Percentiles rank a stretch among this genome's conserved stretches.
Evolutionary conservation across 495 filamentous ascomycete species (phyloP).

Genomic region (Hyaloscypha hepaticicola): DNA sequence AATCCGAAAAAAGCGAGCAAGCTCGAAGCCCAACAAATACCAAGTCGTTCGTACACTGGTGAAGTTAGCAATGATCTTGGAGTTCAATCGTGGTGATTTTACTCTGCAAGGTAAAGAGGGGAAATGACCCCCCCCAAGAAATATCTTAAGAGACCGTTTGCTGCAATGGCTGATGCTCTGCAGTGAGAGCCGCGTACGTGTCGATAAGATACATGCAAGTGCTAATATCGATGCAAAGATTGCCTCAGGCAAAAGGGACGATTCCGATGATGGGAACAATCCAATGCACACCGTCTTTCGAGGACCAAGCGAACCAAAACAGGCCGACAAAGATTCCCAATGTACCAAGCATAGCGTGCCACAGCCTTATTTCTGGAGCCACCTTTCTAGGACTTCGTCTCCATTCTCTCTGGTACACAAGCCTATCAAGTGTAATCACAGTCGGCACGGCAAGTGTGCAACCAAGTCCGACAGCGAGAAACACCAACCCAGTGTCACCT

Average conservation of each 20-base stretch:
- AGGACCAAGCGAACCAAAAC: constrained; percentile 48
- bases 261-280: constrained; percentile 47
- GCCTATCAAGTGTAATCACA: constrained; percentile 42
- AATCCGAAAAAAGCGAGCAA: constrained; percentile 57
- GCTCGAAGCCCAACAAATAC: constrained; percentile 58
- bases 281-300: constrained; percentile 39
- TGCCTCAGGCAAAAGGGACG: constrained; percentile 64
- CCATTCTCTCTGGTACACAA: constrained; percentile 38
- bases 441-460: constrained; percentile 36
- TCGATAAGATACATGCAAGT: constrained; percentile 54
- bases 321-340: constrained; percentile 49
- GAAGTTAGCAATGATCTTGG: neutral
- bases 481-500: constrained; percentile 32
- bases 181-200: constrained; percentile 52
- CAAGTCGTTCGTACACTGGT: constrained; percentile 36
- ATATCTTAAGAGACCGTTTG: constrained; percentile 64
- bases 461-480: constrained; percentile 35
- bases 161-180: constrained; percentile 59
- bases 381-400: constrained; percentile 25
- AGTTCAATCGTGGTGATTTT: neutral
- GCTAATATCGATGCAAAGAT: constrained; percentile 52
- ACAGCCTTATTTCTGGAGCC: constrained; percentile 56
- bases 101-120: constrained; percentile 54
- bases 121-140: constrained; percentile 60
- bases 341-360: constrained; percentile 58